These are phyloP conservation scores for Starmerella riodocensis DNA, from an alignment of 805 yeast species.

Conservation along the genomic window DNA sequence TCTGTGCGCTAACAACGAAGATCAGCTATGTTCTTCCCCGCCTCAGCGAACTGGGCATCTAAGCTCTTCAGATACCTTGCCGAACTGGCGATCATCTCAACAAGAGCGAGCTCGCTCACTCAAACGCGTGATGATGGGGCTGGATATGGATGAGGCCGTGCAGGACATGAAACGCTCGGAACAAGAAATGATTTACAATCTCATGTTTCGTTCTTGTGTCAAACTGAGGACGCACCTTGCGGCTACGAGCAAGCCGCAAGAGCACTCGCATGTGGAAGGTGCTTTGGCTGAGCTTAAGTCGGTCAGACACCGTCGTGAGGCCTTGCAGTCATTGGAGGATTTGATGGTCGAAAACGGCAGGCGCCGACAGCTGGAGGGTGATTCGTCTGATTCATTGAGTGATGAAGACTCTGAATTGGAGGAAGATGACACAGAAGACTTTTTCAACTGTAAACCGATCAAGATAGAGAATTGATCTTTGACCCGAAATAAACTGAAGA, in stretches of 20 bases:
- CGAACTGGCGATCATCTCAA: constrained; percentile 9
- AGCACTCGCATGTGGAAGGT: constrained; percentile 2
- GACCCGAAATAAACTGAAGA: no score
- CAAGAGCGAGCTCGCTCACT: constrained; percentile 17
- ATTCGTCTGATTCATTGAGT: background rate
- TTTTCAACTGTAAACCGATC: no score
- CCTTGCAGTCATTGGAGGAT: background rate
- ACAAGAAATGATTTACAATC: constrained; percentile 16
- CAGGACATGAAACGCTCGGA: constrained; percentile 17
- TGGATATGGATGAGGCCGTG: constrained; percentile 16
- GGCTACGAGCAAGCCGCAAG: constrained; percentile 2
- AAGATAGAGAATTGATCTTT: no score
- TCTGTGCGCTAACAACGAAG: background rate
- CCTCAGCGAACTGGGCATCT: constrained; percentile 10
- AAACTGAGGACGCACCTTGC: constrained; percentile 14
- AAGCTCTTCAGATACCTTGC: no score
- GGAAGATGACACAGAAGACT: constrained; percentile 6
- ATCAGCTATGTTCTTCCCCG: constrained; percentile 14
- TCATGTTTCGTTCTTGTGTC: constrained; percentile 16
- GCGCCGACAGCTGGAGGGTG: constrained; percentile 2
- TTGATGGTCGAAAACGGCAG: constrained; percentile 4
- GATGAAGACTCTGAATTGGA: constrained; percentile 3
- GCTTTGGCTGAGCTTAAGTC: constrained; percentile 3
- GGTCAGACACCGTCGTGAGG: background rate
- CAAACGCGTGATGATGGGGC: constrained; percentile 16